Evolutionary conservation across 345 rosid species (phyloP), one percentile per base, ranked within the genome.

Genomic region (Hibiscus trionum): DNA sequence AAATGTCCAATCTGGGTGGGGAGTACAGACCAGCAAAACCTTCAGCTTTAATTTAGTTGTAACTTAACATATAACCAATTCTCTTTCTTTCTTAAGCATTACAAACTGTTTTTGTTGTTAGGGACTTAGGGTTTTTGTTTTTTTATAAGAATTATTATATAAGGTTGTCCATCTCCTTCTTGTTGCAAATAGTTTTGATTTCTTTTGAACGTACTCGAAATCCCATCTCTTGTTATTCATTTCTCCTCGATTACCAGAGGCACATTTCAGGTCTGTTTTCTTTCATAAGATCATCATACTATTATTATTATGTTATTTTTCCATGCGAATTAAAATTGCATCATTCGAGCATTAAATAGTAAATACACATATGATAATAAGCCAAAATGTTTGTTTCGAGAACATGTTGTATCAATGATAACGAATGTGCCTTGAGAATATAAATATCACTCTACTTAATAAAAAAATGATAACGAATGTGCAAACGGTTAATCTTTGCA

Each of bases 401-500:
- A 31, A 5, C 35, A 31, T 31, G 35, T 4, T 4, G 0, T 31
- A 21, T 21, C 24, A 21, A 21, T 21, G 24, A 21, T 21, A 21
- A 21, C 24, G 24, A 21, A 21, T 21, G 24, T 21, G 24, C 1
- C 24, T 21, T 21, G 24, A 21, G 24, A 21, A 21, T 21, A 1
- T 21, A 21, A 21, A 21, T 21, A 21, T 21, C 24, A 21, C 24
- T 21, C 24, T 21, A 21, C 24, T 21, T 21, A 21, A 21, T 21
- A 21, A 21, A 21, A 21, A 21, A 21, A 21, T 21, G 2, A 2
- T 4, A 31, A 1, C 35, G 39, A 35, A 35, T 0, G 39, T 35
- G 39, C 39, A 35, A 35, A 1, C 4, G 8, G 39, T 35, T 35
- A 35, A 35, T 6, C 39, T 5, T 8, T 66, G 78, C 83, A 85